Base-by-base conservation (phyloP, 2,329 filamentous ascomycete species). In the Sporothrix globosa region DNA sequence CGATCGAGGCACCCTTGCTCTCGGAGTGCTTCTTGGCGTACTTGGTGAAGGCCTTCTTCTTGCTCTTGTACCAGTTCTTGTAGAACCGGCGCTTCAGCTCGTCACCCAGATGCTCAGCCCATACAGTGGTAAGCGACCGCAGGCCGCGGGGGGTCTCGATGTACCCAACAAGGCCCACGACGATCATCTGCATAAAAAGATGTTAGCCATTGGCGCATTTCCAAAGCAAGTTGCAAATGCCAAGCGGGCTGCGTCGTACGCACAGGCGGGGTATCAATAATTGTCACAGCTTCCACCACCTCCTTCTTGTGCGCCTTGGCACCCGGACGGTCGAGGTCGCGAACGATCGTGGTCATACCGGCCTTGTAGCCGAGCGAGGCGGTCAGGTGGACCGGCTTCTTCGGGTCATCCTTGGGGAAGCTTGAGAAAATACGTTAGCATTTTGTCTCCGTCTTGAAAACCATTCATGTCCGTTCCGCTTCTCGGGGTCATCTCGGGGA, bases 31-130 rank as follows among this genome's bases (percentile, higher is more conserved):
- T 95, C 93, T 98, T 99, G 88, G 96, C 93, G 87, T 99, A 99
- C 89, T 97, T 97, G 89, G 96, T 99, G 89, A 99, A 99, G 75
- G 96, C 96, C 95, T 99, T 99, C 93, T 97, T 98, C 94, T 99
- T 99, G 90, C 90, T 93, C 92, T 97, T 97, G 92, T 99, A 99
- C 96, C 96, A 99, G 92, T 99, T 99, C 93, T 98, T 98, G 92
- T 99, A 99, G 93, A 99, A 99, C 83, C 96, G 92, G 81, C 96
- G 92, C 91, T 97, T 97, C 85, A 99, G 83, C 87, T 98, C 96
- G 85, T 99, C 96, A 86, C 92, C 92, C 85, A 99, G 85, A 85
- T 99, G 96, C 90, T 98, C 96, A 81, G 96, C 96, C 96, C 96
- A 99, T 83, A 99, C 93, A 82, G 96, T 98, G 83, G 94, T 97